Evolutionary conservation across 345 rosid species (phyloP).

Genomic region (Kandelia obovata): DNA sequence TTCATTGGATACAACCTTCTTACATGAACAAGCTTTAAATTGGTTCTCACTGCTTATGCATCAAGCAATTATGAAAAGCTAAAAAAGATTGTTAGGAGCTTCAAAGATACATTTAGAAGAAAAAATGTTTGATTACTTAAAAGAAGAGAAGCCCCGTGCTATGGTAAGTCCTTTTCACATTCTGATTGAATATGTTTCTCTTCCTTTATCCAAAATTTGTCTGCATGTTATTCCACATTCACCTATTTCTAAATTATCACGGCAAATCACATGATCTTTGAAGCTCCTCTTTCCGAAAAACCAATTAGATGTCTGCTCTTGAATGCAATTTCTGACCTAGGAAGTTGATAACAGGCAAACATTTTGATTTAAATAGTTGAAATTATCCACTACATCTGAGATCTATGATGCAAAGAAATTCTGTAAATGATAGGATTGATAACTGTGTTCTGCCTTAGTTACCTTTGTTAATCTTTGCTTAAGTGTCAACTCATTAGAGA

Average conservation of each 20-base stretch:
- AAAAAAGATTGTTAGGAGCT: too few species aligned
- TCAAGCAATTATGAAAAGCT: too few species aligned
- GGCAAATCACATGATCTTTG: background rate
- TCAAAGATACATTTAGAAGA: background rate
- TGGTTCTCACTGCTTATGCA: too few species aligned
- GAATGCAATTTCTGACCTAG: background rate
- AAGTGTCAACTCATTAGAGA: conserved; percentile 36
- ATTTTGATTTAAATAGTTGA: background rate
- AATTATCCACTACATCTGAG: background rate
- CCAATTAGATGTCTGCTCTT: background rate
- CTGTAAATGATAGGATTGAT: background rate
- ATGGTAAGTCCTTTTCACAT: background rate
- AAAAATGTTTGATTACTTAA: background rate
- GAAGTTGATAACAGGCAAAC: background rate
- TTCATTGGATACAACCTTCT: background rate
- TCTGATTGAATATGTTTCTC: background rate
- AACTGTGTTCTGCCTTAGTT: background rate
- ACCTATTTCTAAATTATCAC: background rate
- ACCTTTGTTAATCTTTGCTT: conserved; percentile 63
- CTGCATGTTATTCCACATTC: background rate
- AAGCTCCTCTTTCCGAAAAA: background rate
- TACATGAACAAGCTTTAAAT: background rate
- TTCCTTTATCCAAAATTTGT: background rate
- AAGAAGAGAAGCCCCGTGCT: background rate
- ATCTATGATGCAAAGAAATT: background rate